phyloP scores from a whole-genome alignment of 352 stramenopile genomes.

The Phytopythium boreale region DNA sequence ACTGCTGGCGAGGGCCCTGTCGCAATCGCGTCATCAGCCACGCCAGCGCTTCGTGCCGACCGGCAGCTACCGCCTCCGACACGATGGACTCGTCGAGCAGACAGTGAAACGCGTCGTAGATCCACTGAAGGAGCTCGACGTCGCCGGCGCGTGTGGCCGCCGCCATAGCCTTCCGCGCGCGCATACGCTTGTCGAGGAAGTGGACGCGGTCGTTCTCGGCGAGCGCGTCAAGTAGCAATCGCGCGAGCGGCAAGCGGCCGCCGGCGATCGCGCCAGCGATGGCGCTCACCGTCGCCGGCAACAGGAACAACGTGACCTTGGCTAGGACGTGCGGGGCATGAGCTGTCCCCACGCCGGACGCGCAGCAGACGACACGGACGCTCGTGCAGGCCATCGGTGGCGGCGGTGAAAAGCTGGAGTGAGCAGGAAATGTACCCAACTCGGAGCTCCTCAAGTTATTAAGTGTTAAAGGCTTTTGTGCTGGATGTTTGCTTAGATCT shows the following conservation, averaged over 20 bases:
- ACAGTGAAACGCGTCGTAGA: background rate
- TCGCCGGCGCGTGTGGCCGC: background rate
- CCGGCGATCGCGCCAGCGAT: background rate
- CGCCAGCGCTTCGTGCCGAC: background rate
- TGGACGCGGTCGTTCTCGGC: background rate
- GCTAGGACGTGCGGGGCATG: background rate
- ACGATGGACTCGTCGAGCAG: background rate
- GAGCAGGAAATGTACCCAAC: background rate
- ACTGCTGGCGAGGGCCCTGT: no score
- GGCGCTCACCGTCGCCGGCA: background rate
- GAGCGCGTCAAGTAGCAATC: background rate
- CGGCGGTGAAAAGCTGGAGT: background rate
- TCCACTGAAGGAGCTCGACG: background rate
- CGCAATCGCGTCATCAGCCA: background rate
- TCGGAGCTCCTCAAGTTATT: no score
- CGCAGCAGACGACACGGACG: background rate
- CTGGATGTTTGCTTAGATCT: no score
- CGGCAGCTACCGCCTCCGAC: background rate
- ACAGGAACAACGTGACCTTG: background rate
- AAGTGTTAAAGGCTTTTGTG: no score
- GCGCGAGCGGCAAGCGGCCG: background rate
- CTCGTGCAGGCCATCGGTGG: background rate
- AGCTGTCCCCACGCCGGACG: background rate
- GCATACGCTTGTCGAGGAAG: background rate
- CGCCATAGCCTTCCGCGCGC: background rate